These are phyloP conservation scores for Globisporangium canariense DNA, from an alignment of 352 stramenopile species.

Conservation along the genomic window DNA sequence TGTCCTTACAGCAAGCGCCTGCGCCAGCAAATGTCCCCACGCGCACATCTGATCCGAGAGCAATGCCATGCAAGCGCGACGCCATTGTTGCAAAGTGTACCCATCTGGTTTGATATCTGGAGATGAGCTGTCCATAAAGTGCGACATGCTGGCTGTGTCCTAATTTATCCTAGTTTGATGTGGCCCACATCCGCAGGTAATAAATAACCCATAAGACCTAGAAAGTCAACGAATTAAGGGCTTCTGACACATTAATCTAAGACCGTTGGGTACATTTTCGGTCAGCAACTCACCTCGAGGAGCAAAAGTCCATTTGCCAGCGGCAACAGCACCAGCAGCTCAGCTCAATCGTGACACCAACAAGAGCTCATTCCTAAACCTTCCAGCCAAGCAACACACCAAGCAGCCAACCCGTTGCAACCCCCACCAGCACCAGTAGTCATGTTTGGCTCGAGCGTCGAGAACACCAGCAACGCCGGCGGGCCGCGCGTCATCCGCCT, in stretches of 20 bases:
- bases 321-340: not conserved
- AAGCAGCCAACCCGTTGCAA: not conserved
- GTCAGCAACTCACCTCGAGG: not conserved
- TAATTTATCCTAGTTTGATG: not conserved
- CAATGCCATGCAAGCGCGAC: not conserved
- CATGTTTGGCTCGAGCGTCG: conserved; percentile 16
- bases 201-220: not conserved
- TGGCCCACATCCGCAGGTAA: not conserved
- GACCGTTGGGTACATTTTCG: conserved; percentile 7
- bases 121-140: conserved; percentile 6
- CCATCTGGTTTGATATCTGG: conserved; percentile 3
- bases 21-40: conserved; percentile 1
- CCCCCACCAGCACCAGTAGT: not conserved
- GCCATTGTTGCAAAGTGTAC: conserved; percentile 10
- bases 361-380: conserved; percentile 15
- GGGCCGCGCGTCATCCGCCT: conserved; percentile 72
- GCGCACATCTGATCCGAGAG: conserved; percentile 1
- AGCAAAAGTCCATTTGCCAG: too few relatives aligned
- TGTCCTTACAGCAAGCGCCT: not conserved
- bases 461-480: conserved; percentile 19
- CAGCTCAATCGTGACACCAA: not conserved
- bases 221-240: not conserved
- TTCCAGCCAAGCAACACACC: not conserved
- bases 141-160: conserved; percentile 2
- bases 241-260: conserved; percentile 5